Evolutionary conservation across 768 basidiomycete species (phyloP).

Genomic region (Lentinula sp.): DNA sequence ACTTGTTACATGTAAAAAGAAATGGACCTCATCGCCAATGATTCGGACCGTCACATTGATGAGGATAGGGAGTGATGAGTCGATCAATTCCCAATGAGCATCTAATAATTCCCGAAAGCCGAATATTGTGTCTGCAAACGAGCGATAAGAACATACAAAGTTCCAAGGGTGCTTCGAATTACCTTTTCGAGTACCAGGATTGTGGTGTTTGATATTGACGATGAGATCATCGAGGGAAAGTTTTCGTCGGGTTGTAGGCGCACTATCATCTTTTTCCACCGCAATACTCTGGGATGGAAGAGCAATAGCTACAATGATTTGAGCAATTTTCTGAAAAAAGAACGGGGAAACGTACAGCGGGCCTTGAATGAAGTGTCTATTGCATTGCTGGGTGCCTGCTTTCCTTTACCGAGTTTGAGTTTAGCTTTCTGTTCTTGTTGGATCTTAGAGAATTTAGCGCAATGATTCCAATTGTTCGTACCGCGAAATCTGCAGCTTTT

Average conservation of each 20-base stretch:
- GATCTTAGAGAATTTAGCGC: background rate
- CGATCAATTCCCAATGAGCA: conserved; percentile 48
- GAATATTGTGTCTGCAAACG: conserved; percentile 55
- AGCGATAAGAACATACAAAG: background rate
- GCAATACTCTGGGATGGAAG: conserved; percentile 81
- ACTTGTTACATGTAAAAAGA: background rate
- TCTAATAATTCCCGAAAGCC: conserved; percentile 72
- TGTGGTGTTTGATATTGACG: conserved; percentile 80
- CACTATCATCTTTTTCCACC: conserved; percentile 42
- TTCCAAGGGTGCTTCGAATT: conserved; percentile 5
- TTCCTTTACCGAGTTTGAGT: conserved; percentile 94
- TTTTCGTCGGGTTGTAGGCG: conserved; percentile 72
- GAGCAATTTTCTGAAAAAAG: background rate
- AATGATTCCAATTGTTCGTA: conserved; percentile 19
- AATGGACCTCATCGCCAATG: conserved; percentile 75
- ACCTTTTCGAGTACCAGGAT: conserved; percentile 71
- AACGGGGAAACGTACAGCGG: conserved; percentile 57
- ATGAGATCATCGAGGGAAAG: conserved; percentile 74
- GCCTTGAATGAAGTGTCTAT: conserved; percentile 96
- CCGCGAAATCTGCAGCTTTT: conserved; percentile 83
- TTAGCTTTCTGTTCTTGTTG: conserved; percentile 73
- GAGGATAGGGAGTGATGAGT: conserved; percentile 45
- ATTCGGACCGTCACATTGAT: conserved; percentile 61
- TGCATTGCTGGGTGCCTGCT: conserved; percentile 73
- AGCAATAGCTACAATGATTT: conserved; percentile 64